Evolutionary conservation across 2,329 filamentous ascomycete species (phyloP).

Genomic region (Exophiala bonariae): DNA sequence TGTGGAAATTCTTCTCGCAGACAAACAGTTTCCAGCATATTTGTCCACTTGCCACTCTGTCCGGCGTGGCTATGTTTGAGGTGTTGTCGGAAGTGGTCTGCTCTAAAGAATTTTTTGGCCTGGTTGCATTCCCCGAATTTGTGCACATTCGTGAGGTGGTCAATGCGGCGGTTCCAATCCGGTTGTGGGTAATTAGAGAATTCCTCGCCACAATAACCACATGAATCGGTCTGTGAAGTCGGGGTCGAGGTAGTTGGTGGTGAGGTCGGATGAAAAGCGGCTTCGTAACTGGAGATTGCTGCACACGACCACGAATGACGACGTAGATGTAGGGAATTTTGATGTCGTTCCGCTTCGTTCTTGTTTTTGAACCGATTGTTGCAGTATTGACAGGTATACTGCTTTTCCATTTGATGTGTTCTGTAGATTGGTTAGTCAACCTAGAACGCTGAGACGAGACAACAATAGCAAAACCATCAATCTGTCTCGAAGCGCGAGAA

Average conservation of each 20-base stretch:
- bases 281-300: slow-evolving; percentile 71
- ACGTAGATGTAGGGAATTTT: slow-evolving; percentile 89
- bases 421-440: slow-evolving; percentile 46
- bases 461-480: no score
- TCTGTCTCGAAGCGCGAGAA: not conserved
- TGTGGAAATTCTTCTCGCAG: slow-evolving; percentile 80
- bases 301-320: slow-evolving; percentile 97
- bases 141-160: slow-evolving; percentile 86
- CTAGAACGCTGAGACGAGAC: not conserved
- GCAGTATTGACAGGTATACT: slow-evolving; percentile 91
- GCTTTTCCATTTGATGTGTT: slow-evolving; percentile 88
- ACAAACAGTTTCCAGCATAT: slow-evolving; percentile 94
- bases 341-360: slow-evolving; percentile 94
- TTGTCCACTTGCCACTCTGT: slow-evolving; percentile 97
- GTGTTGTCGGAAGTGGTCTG: slow-evolving; percentile 97
- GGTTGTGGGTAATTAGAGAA: slow-evolving; percentile 73
- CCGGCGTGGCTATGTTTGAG: slow-evolving; percentile 96
- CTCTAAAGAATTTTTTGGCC: slow-evolving; percentile 95
- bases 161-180: slow-evolving; percentile 83
- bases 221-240: slow-evolving; percentile 63
- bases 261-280: slow-evolving; percentile 83
- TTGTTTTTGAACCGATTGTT: slow-evolving; percentile 98
- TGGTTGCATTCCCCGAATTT: slow-evolving; percentile 99
- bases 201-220: slow-evolving; percentile 94
- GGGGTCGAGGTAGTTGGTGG: slow-evolving; percentile 29